Evolutionary conservation across 139 green algal species (phyloP), one percentile per base, ranked within the genome.

Genomic region (Edaphochlamys debaryana): DNA sequence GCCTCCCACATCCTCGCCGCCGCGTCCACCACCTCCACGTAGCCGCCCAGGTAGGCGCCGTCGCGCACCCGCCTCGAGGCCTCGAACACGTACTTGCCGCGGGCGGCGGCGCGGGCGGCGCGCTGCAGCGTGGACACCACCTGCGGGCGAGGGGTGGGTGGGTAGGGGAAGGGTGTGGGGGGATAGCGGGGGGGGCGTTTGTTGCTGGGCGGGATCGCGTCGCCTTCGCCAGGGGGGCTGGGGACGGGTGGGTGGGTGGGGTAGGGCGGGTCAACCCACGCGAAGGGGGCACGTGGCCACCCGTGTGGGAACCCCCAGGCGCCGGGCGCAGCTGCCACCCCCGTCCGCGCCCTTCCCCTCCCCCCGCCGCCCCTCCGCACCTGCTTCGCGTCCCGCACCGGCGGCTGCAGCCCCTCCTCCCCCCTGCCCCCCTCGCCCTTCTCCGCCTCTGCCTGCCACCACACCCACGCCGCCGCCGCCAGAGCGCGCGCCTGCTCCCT

Each of bases 401-500:
- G 81, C 19, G 83, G 69, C 22, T 92, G 76, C 29, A 64, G 48
- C n/a, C 45, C 81, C 81, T 67, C 29, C 15, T 25, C 54, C 29
- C 6, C 41, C 17, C 36, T 32, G 38, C 25, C 66, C 17, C 15
- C 52, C 5, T 7, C 73, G 38, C 13, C 62, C 25, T 37, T 68
- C 27, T 30, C 68, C 52, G 36, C 68, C 36, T 27, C 38, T 1
- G 58, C 37, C 83, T 96, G 93, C 95, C 95, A 99, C 80, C 95
- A 96, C 2, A 99, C 87, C 87, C 97, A 94, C 7, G 93, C 89
- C 69, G 93, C 96, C 11, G 91, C 71, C 48, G 90, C 93, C 48
- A 97, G 91, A 19, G 95, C 95, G 37, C 87, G 80, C 89, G 95
- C 98, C 89, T 99, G 96, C 89, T 99, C 97, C 4, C 89, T 68